These are phyloP conservation scores for Juncus inflexus DNA, from an alignment of 176 grass and related monocot species.

Conservation along the genomic window DNA sequence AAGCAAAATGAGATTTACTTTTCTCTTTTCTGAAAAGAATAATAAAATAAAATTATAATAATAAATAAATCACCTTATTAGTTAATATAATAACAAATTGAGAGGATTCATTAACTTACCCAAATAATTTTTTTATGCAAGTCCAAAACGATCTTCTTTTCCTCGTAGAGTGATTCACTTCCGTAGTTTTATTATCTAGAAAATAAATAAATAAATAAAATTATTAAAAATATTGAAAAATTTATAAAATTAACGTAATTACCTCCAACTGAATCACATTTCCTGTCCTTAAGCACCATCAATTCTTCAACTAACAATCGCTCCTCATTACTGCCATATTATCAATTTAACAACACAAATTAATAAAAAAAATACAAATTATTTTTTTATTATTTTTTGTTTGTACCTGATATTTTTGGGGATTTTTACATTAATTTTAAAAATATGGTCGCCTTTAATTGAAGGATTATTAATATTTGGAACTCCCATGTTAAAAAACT, in stretches of 20 bases:
- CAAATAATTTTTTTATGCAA: slow-evolving; percentile 61
- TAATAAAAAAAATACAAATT: neutral
- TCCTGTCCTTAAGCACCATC: slow-evolving; percentile 36
- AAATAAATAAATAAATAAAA: slow-evolving; percentile 5
- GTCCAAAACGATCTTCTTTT: slow-evolving; percentile 45
- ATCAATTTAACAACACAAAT: slow-evolving; percentile 5
- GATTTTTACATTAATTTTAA: slow-evolving; percentile 67
- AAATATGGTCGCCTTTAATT: slow-evolving; percentile 68
- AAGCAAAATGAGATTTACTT: slow-evolving; percentile 26
- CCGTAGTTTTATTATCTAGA: slow-evolving; percentile 1
- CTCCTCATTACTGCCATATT: slow-evolving; percentile 45
- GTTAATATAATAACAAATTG: neutral
- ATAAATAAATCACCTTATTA: neutral
- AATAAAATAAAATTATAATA: neutral
- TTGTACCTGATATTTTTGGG: slow-evolving; percentile 73
- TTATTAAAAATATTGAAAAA: slow-evolving; percentile 14
- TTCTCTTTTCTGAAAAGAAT: slow-evolving; percentile 25
- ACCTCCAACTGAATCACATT: slow-evolving; percentile 34
- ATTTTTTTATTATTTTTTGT: too few species aligned
- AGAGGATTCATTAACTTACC: slow-evolving; percentile 32
- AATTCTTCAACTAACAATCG: slow-evolving; percentile 48
- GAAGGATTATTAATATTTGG: slow-evolving; percentile 64
- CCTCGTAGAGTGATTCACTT: slow-evolving; percentile 22
- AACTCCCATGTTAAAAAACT: slow-evolving; percentile 55
- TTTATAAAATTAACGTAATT: slow-evolving; percentile 21